Percentiles rank a stretch among this genome's conserved stretches.
Conservation (phyloP, 2,329 filamentous ascomycete genomes). For the Dactylellina leptospora region DNA sequence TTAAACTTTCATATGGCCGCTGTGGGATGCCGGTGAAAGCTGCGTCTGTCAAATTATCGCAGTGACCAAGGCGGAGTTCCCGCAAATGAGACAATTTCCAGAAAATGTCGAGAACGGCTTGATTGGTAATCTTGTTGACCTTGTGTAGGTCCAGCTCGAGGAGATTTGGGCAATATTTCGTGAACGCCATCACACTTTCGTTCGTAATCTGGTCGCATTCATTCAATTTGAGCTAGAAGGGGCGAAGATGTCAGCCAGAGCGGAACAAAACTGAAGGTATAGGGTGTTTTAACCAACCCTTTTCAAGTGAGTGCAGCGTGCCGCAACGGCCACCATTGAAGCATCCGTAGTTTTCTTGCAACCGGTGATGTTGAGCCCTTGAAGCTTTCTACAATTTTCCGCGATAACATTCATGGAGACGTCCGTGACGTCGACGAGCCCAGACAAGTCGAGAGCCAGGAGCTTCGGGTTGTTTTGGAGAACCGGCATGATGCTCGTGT, state of each 20-base stretch:
- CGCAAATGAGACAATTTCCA: conserved; percentile 82
- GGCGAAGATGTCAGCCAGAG: conserved; percentile 58
- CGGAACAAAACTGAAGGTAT: too few relatives aligned
- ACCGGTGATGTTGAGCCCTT: conserved; percentile 90
- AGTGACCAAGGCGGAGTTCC: conserved; percentile 86
- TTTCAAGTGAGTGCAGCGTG: conserved; percentile 82
- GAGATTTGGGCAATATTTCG: conserved; percentile 86
- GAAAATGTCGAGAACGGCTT: conserved; percentile 82
- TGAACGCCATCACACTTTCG: conserved; percentile 82
- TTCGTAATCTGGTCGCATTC: conserved; percentile 87
- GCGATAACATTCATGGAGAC: conserved; percentile 80
- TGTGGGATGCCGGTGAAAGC: conserved; percentile 80
- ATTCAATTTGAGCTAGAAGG: conserved; percentile 83
- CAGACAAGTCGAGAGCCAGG: conserved; percentile 88
- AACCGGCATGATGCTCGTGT: conserved; percentile 80
- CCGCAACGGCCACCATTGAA: conserved; percentile 80
- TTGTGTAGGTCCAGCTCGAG: conserved; percentile 95
- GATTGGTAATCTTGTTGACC: conserved; percentile 81
- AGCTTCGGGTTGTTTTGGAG: conserved; percentile 81
- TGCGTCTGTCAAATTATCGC: conserved; percentile 82
- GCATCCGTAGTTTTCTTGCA: conserved; percentile 87
- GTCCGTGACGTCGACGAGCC: conserved; percentile 81
- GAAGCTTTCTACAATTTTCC: conserved; percentile 80
- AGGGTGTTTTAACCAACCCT: conserved; percentile 49
- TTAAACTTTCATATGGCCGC: conserved; percentile 81